Percentiles rank a stretch among this genome's conserved stretches.
phyloP scores from a whole-genome alignment of 225 moss, liverwort and hornwort species.

The Bryoerythrophyllum caledonicum region DNA sequence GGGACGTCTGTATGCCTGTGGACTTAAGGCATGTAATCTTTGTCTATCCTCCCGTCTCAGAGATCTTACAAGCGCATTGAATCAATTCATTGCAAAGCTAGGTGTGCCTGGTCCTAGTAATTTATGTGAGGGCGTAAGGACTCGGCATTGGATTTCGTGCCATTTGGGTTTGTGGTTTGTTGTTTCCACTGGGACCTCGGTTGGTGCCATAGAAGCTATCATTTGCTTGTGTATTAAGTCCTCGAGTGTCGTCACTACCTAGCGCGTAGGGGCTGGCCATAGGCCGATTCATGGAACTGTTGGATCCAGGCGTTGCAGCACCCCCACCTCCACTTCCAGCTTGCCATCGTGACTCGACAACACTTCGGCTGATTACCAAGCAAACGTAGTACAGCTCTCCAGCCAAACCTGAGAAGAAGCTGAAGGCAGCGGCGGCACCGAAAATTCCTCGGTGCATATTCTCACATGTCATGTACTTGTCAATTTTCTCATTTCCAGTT shows the following conservation, averaged over 20 bases:
- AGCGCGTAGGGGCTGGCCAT: conserved; percentile 48
- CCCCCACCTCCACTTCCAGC: conserved; percentile 18
- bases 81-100: no score
- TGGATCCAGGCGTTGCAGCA: conserved; percentile 36
- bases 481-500: conserved; percentile 50
- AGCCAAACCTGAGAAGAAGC: conserved; percentile 56
- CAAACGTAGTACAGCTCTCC: conserved; percentile 51
- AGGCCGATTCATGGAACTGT: conserved; percentile 41
- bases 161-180: conserved; percentile 58
- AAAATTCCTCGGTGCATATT: conserved; percentile 73
- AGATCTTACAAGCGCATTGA: no score
- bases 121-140: conserved; percentile 54
- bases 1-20: no score
- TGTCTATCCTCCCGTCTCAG: no score
- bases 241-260: conserved; percentile 42
- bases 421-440: conserved; percentile 74
- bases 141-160: conserved; percentile 47
- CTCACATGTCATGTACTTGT: conserved; percentile 68
- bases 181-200: conserved; percentile 28
- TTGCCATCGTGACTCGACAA: conserved; percentile 40
- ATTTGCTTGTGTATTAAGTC: conserved; percentile 31
- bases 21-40: no score
- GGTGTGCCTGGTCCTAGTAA: no score
- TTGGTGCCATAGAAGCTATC: conserved; percentile 51
- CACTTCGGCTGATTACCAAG: conserved; percentile 42